phyloP scores from a whole-genome alignment of 1,284 basidiomycete species.

The Moesziomyces sp. region DNA sequence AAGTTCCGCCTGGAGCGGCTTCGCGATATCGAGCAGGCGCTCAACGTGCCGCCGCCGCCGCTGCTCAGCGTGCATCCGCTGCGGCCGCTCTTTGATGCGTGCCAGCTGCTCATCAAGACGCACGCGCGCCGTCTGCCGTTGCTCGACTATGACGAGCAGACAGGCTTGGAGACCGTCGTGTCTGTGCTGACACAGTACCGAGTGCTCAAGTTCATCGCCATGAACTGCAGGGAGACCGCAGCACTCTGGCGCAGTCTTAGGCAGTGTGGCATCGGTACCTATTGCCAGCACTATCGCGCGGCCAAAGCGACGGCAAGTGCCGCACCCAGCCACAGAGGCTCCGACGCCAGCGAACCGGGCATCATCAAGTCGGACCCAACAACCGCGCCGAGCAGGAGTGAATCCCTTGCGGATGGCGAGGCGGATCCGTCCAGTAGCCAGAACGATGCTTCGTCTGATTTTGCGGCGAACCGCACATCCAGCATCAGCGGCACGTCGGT shows the following conservation, averaged over 20 bases:
- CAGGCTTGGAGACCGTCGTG: conserved; percentile 93
- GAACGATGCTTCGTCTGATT: conserved; percentile 13
- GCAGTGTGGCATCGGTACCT: conserved; percentile 92
- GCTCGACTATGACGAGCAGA: conserved; percentile 91
- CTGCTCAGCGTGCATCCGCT: conserved; percentile 86
- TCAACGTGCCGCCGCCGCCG: conserved; percentile 92
- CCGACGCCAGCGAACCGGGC: conserved; percentile 40
- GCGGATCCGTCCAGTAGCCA: neutral
- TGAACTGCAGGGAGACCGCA: conserved; percentile 74
- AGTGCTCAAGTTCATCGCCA: conserved; percentile 96
- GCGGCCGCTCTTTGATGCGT: conserved; percentile 88
- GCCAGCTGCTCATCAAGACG: conserved; percentile 89
- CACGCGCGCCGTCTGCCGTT: conserved; percentile 94
- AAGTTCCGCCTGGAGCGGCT: conserved; percentile 82
- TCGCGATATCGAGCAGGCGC: conserved; percentile 86
- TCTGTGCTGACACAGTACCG: conserved; percentile 97
- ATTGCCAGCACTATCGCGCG: conserved; percentile 71
- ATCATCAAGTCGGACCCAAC: conserved; percentile 18
- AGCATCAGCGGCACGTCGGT: neutral
- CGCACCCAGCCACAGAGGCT: conserved; percentile 19
- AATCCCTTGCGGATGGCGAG: conserved; percentile 4
- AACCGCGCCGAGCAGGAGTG: conserved; percentile 20
- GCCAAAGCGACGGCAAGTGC: conserved; percentile 1
- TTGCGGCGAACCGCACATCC: too few relatives aligned
- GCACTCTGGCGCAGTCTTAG: conserved; percentile 78